These are phyloP conservation scores for Drechslerella stenobrocha DNA, from an alignment of 2,329 filamentous ascomycete species.

Conservation along the genomic window DNA sequence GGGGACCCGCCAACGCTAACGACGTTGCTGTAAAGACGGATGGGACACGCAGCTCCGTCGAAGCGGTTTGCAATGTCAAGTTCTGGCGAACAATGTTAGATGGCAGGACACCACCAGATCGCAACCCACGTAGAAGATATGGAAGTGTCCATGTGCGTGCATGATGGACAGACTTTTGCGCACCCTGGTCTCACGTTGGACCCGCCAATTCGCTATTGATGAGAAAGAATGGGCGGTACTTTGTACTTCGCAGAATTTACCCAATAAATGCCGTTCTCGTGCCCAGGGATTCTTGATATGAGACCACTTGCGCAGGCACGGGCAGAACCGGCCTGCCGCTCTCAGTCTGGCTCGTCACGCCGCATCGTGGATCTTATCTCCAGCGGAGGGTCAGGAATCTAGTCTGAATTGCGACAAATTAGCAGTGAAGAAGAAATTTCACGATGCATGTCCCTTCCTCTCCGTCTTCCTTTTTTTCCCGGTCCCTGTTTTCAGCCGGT, in stretches of 20 bases:
- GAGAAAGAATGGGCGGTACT: not conserved
- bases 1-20: not conserved
- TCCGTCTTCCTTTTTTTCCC: too few species aligned
- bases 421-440: constrained; percentile 14
- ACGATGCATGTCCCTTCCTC: constrained; percentile 26
- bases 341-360: constrained; percentile 10
- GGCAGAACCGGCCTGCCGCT: constrained; percentile 40
- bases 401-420: not conserved
- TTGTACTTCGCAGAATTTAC: constrained; percentile 32
- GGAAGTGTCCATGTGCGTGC: constrained; percentile 2
- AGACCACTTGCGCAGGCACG: constrained; percentile 21
- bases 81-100: not conserved
- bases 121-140: not conserved
- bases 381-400: not conserved
- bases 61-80: not conserved
- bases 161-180: not conserved
- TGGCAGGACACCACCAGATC: not conserved
- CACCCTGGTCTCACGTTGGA: too few species aligned
- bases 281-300: constrained; percentile 36
- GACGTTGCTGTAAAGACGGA: not conserved
- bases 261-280: constrained; percentile 29
- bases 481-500: not conserved
- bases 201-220: too few species aligned
- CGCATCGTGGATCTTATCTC: constrained; percentile 30
- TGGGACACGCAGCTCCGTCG: not conserved